Conservation (phyloP, 345 rosid genomes). For the Citropsis articulata region DNA sequence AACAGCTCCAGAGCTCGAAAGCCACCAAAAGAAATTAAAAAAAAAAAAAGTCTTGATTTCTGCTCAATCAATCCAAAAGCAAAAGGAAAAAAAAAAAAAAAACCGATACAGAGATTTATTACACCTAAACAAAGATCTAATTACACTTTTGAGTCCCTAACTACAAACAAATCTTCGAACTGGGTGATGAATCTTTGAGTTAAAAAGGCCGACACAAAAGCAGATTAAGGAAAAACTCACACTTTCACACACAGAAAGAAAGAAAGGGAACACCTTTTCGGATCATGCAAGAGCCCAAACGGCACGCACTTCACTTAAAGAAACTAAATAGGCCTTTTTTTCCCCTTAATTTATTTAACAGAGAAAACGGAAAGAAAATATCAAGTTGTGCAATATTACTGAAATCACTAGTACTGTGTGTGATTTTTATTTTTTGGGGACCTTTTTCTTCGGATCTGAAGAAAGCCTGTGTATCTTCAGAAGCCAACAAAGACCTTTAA, state of each 20-base stretch:
- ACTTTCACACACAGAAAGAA: conserved; percentile 1
- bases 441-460: conserved; percentile 74
- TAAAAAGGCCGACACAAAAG: conserved; percentile 46
- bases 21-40: neutral
- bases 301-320: conserved; percentile 18
- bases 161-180: conserved; percentile 9
- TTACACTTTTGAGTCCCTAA: no score
- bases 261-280: conserved; percentile 24
- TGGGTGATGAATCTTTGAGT: conserved; percentile 24
- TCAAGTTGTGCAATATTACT: neutral
- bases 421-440: conserved; percentile 3
- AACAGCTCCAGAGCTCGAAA: no score
- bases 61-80: neutral
- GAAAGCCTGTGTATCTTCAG: conserved; percentile 36
- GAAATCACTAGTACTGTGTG: neutral
- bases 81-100: neutral
- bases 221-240: conserved; percentile 25
- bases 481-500: conserved; percentile 60
- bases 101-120: neutral
- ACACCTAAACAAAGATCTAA: neutral
- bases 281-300: conserved; percentile 51
- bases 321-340: conserved; percentile 15
- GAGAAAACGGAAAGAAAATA: conserved; percentile 6
- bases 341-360: neutral
- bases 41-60: neutral